Conservation (phyloP, 441 rosid species). For the Croton laevigatus region DNA sequence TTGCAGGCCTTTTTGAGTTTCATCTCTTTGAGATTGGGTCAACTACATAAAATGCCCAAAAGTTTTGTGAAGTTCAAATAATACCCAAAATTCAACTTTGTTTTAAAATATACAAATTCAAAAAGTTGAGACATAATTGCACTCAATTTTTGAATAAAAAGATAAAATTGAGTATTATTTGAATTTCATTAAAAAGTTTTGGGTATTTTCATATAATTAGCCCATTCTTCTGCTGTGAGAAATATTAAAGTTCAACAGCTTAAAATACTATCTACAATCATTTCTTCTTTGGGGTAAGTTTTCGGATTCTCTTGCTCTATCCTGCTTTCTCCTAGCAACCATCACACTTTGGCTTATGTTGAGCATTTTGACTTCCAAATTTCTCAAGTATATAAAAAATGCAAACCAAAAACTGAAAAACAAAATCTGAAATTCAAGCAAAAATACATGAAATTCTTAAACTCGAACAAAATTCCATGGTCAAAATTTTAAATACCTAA, state of each 20-base stretch:
- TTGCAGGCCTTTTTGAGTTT: too few relatives aligned
- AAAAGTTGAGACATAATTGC: too few relatives aligned
- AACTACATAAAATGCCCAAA: not conserved
- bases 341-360: not conserved
- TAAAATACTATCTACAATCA: too few relatives aligned
- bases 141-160: too few relatives aligned
- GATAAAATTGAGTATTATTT: too few relatives aligned
- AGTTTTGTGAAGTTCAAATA: too few relatives aligned
- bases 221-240: not conserved
- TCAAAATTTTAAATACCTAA: not conserved
- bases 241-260: not conserved
- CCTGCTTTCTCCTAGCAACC: not conserved
- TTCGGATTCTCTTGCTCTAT: not conserved
- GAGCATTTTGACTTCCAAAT: not conserved
- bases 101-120: too few relatives aligned
- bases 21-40: too few relatives aligned
- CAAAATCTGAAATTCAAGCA: not conserved
- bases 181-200: too few relatives aligned
- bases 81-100: too few relatives aligned
- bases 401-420: not conserved
- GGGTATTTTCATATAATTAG: too few relatives aligned
- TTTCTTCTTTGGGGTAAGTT: not conserved
- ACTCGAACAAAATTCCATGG: not conserved
- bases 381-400: too few relatives aligned
- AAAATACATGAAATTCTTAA: not conserved